A percentile compares a stretch with the other conserved stretches of the same genome.
These are phyloP conservation scores for Diospyros kaki DNA, from an alignment of 148 eudicot species.

Conservation along the genomic window DNA sequence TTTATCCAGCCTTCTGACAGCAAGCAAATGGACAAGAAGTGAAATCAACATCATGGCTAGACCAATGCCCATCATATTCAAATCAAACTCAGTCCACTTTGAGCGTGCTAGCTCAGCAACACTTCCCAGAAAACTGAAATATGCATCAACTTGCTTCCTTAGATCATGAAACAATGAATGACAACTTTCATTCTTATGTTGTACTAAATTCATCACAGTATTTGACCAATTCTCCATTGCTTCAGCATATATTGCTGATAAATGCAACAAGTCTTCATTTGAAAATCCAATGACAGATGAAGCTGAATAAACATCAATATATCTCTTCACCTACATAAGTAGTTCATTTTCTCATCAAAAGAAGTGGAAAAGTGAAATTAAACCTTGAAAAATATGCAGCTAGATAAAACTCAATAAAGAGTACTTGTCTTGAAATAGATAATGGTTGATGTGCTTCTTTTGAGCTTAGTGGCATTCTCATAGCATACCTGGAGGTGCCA, in stretches of 20 bases:
- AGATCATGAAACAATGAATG: conserved; percentile 34
- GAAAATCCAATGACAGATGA: conserved; percentile 92
- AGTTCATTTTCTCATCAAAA: background rate
- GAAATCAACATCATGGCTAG: conserved; percentile 57
- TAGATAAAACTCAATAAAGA: background rate
- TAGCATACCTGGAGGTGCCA: too few species aligned
- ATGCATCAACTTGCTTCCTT: conserved; percentile 59
- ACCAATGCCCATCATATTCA: conserved; percentile 70
- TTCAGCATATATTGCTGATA: conserved; percentile 54
- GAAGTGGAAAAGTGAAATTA: background rate
- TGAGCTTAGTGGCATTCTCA: too few species aligned
- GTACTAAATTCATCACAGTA: conserved; percentile 29
- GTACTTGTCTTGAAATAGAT: background rate
- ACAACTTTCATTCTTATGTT: conserved; percentile 30
- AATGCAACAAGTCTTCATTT: conserved; percentile 67
- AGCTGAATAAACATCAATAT: conserved; percentile 87
- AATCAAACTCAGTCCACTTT: conserved; percentile 92
- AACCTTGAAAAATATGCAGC: background rate
- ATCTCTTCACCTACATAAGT: conserved; percentile 76
- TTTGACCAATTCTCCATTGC: conserved; percentile 57
- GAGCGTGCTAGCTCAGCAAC: conserved; percentile 91
- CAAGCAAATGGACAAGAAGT: conserved; percentile 51
- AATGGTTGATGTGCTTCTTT: background rate
- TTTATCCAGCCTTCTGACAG: conserved; percentile 48
- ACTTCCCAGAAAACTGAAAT: conserved; percentile 62